phyloP scores from a whole-genome alignment of 331 rosid genomes.

The Stylosanthes scabra region DNA sequence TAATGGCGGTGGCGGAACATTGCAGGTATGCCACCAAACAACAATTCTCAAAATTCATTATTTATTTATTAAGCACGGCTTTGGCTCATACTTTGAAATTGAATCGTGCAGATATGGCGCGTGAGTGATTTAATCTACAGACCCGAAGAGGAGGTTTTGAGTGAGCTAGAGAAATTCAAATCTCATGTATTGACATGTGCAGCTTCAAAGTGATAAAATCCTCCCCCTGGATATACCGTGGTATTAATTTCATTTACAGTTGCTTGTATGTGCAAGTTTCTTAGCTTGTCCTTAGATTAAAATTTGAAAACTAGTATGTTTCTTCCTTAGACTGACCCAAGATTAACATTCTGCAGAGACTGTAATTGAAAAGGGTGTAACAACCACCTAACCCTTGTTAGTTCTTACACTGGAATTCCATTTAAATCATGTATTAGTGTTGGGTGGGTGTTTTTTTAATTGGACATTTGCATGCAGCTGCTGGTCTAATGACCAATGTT shows the following conservation, averaged over 20 bases:
- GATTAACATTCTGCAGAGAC: background rate
- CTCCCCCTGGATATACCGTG: background rate
- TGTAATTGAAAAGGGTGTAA: background rate
- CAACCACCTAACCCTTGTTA: too few species aligned
- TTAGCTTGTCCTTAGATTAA: background rate
- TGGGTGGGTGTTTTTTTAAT: too few species aligned
- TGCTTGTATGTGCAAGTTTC: too few species aligned
- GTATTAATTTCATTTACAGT: conserved; percentile 11
- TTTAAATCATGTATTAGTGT: too few species aligned
- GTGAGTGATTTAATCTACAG: conserved; percentile 96
- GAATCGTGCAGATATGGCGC: conserved; percentile 89
- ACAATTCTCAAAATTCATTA: background rate
- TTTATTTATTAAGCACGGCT: background rate
- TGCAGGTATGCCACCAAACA: conserved; percentile 68
- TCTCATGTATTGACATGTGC: conserved; percentile 89
- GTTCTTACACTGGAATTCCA: too few species aligned
- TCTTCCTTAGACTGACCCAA: background rate
- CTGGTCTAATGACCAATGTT: too few species aligned
- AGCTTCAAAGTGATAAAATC: conserved; percentile 54
- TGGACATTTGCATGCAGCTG: too few species aligned
- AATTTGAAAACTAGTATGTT: background rate
- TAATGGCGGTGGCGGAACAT: conserved; percentile 98
- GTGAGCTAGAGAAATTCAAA: conserved; percentile 95
- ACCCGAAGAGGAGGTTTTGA: conserved; percentile 96
- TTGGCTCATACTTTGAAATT: conserved; percentile 32